Percentiles rank a stretch among this genome's conserved stretches.
Conservation (phyloP, 352 stramenopile species). For the Pythium grandisporangium region DNA sequence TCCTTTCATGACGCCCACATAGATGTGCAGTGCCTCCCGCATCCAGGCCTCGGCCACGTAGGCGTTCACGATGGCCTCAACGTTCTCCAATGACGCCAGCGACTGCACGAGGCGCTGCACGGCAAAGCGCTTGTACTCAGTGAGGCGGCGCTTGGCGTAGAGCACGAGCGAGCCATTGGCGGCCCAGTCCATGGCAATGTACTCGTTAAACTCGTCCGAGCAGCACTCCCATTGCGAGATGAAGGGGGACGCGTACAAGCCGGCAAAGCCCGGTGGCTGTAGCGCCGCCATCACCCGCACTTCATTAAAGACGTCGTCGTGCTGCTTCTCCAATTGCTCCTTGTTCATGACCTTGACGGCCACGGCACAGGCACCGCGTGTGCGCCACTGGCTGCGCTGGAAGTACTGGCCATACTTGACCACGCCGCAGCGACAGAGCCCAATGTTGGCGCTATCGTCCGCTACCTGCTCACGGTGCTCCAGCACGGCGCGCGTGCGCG, state of each 20-base stretch:
- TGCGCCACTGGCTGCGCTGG: slow-evolving; percentile 22
- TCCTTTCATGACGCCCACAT: slow-evolving; percentile 49
- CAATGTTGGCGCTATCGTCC: slow-evolving; percentile 41
- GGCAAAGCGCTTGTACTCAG: slow-evolving; percentile 59
- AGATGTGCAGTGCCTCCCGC: slow-evolving; percentile 56
- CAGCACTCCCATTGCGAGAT: slow-evolving; percentile 73
- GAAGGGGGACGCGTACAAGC: slow-evolving; percentile 43
- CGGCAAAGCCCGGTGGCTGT: slow-evolving; percentile 49
- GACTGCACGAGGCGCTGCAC: slow-evolving; percentile 42
- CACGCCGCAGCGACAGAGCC: slow-evolving; percentile 63
- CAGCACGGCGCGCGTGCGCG: slow-evolving; percentile 24
- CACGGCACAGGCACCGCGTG: slow-evolving; percentile 35
- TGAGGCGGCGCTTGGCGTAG: slow-evolving; percentile 55
- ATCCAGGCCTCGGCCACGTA: slow-evolving; percentile 66
- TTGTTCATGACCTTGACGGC: slow-evolving; percentile 76
- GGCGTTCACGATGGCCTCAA: slow-evolving; percentile 45
- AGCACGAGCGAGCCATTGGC: slow-evolving; percentile 58
- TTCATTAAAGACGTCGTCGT: slow-evolving; percentile 71
- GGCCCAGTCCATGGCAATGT: slow-evolving; percentile 70
- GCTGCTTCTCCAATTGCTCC: slow-evolving; percentile 49
- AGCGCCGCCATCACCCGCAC: slow-evolving; percentile 74
- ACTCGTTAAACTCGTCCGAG: slow-evolving; percentile 57
- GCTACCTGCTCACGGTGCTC: slow-evolving; percentile 25
- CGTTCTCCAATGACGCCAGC: slow-evolving; percentile 29
- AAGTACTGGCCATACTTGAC: slow-evolving; percentile 73